phyloP scores from a whole-genome alignment of 2,329 filamentous ascomycete genomes.

The Ceratocystis harringtonii region DNA sequence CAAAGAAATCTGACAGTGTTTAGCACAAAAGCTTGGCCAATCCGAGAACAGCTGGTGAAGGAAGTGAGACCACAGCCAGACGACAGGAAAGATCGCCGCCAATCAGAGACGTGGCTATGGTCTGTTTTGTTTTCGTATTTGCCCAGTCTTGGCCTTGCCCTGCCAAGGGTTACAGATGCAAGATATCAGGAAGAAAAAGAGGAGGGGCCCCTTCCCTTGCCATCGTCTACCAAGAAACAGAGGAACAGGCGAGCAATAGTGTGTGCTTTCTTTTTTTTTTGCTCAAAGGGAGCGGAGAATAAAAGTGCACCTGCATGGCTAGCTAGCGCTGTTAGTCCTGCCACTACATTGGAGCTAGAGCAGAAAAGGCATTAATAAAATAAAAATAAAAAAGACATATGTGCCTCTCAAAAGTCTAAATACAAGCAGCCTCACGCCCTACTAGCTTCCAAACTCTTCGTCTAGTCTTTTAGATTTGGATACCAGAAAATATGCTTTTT shows the following conservation, averaged over 20 bases:
- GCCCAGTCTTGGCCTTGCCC: background rate
- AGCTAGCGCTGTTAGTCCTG: slow-evolving; percentile 29
- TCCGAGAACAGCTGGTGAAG: background rate
- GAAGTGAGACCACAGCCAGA: background rate
- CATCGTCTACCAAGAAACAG: background rate
- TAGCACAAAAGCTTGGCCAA: background rate
- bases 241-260: background rate
- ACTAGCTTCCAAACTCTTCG: background rate
- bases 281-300: background rate
- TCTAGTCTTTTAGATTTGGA: too few species aligned
- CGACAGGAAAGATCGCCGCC: background rate
- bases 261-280: background rate
- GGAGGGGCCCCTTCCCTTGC: background rate
- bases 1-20: background rate
- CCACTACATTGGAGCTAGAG: background rate
- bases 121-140: too few species aligned
- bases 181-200: background rate
- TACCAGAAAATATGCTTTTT: background rate
- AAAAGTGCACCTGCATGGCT: background rate
- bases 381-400: background rate
- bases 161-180: slow-evolving; percentile 3
- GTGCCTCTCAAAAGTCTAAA: background rate
- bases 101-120: too few species aligned
- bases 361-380: background rate
- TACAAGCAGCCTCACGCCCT: background rate